Evolutionary conservation across 2,329 filamentous ascomycete genomes (phyloP).

Genomic region (Diaporthe sp.): DNA sequence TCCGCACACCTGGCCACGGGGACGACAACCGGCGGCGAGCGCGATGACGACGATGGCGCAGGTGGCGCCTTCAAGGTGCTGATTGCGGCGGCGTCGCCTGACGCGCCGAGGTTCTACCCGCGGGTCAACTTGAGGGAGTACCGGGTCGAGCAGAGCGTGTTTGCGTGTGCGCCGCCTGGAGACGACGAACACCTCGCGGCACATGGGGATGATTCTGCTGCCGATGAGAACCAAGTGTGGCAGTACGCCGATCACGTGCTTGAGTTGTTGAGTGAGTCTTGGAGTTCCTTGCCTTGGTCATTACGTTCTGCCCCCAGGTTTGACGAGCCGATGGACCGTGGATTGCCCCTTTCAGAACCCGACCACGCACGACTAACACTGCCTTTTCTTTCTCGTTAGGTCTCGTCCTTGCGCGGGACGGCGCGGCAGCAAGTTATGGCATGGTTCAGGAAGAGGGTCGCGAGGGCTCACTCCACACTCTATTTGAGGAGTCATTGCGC

Average conservation of each 20-base stretch:
- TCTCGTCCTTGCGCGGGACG: constrained; percentile 18
- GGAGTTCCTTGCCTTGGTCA: background rate
- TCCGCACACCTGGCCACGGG: constrained; percentile 3
- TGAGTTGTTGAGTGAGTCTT: constrained; percentile 23
- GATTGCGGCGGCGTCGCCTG: constrained; percentile 14
- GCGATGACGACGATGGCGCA: background rate
- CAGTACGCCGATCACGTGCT: constrained; percentile 16
- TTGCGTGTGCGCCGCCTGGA: constrained; percentile 13
- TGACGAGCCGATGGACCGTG: background rate
- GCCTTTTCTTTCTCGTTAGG: background rate
- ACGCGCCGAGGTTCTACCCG: constrained; percentile 23
- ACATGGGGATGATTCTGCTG: background rate
- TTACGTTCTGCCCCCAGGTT: background rate
- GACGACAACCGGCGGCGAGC: background rate
- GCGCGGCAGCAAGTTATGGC: background rate
- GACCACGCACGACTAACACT: background rate
- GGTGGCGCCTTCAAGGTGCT: constrained; percentile 14
- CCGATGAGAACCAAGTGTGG: background rate
- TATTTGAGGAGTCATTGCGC: background rate
- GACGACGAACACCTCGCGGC: background rate
- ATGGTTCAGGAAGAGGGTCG: constrained; percentile 18
- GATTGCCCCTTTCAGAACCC: background rate
- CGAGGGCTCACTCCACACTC: background rate
- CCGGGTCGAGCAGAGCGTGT: constrained; percentile 21
- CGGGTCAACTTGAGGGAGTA: constrained; percentile 18